Conservation (phyloP, 2,329 filamentous ascomycete species). For the Diaporthe ampelina region DNA sequence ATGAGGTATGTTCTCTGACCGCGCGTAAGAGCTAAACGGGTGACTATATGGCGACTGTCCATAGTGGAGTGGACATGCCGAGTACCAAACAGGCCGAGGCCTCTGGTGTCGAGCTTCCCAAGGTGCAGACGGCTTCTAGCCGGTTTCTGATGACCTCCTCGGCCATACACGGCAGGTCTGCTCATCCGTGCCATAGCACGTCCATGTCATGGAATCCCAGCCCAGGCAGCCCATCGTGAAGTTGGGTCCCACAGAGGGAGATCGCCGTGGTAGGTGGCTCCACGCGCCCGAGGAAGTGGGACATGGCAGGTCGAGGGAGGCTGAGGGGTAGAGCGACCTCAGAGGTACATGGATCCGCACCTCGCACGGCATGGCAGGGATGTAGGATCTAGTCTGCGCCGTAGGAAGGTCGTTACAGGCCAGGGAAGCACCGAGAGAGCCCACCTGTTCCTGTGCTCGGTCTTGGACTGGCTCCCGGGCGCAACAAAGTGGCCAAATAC, state of each 20-base stretch:
- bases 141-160: neutral
- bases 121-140: conserved; percentile 13
- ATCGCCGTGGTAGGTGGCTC: neutral
- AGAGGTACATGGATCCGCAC: neutral
- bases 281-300: conserved; percentile 6
- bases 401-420: neutral
- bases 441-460: conserved; percentile 7
- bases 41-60: conserved; percentile 26
- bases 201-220: conserved; percentile 20
- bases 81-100: conserved; percentile 2
- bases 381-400: neutral
- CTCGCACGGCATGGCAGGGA: neutral
- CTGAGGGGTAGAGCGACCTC: conserved; percentile 15
- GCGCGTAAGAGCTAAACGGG: conserved; percentile 18
- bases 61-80: conserved; percentile 14
- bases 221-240: conserved; percentile 25
- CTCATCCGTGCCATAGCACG: neutral
- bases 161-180: neutral
- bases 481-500: conserved; percentile 25
- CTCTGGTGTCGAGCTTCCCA: conserved; percentile 17
- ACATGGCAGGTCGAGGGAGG: conserved; percentile 21
- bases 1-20: conserved; percentile 33
- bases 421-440: neutral
- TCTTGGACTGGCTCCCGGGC: neutral
- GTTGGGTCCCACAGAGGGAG: conserved; percentile 5